A percentile compares a stretch with the other conserved stretches of the same genome.
Evolutionary conservation across 495 filamentous ascomycete genomes (phyloP).

Genomic region (Penicillium egyptiacum): DNA sequence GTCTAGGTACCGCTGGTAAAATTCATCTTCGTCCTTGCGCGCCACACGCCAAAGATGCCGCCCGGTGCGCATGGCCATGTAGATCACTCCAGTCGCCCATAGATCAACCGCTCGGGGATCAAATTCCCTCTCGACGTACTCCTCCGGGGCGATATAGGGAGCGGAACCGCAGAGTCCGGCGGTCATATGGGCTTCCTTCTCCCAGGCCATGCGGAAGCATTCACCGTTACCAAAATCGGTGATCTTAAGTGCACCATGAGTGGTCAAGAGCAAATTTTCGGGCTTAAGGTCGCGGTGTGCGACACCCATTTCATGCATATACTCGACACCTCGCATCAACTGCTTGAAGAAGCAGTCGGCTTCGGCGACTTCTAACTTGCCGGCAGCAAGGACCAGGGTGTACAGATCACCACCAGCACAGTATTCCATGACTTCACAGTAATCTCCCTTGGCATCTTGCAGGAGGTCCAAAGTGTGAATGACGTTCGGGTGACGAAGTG

Average conservation of each 20-base stretch:
- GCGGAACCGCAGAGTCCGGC: slow-evolving; percentile 93
- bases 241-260: slow-evolving; percentile 92
- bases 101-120: slow-evolving; percentile 96
- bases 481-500: slow-evolving; percentile 93
- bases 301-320: slow-evolving; percentile 99
- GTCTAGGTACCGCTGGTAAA: slow-evolving; percentile 89
- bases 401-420: slow-evolving; percentile 97
- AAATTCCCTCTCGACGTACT: slow-evolving; percentile 93
- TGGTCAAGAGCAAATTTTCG: slow-evolving; percentile 93
- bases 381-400: slow-evolving; percentile 86
- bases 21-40: slow-evolving; percentile 94
- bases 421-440: slow-evolving; percentile 99
- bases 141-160: slow-evolving; percentile 96
- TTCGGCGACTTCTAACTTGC: slow-evolving; percentile 88
- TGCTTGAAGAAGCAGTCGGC: slow-evolving; percentile 99
- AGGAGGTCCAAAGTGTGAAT: slow-evolving; percentile 97
- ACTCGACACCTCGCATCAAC: slow-evolving; percentile 98
- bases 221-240: slow-evolving; percentile 99
- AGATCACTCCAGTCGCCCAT: slow-evolving; percentile 98
- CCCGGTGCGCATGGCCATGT: slow-evolving; percentile 99
- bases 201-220: slow-evolving; percentile 99
- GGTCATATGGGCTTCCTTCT: slow-evolving; percentile 97
- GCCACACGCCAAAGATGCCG: slow-evolving; percentile 95
- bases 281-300: slow-evolving; percentile 97
- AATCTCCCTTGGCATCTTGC: slow-evolving; percentile 95